phyloP scores from a whole-genome alignment of 345 rosid species.

The Crucihimalaya himalaica region DNA sequence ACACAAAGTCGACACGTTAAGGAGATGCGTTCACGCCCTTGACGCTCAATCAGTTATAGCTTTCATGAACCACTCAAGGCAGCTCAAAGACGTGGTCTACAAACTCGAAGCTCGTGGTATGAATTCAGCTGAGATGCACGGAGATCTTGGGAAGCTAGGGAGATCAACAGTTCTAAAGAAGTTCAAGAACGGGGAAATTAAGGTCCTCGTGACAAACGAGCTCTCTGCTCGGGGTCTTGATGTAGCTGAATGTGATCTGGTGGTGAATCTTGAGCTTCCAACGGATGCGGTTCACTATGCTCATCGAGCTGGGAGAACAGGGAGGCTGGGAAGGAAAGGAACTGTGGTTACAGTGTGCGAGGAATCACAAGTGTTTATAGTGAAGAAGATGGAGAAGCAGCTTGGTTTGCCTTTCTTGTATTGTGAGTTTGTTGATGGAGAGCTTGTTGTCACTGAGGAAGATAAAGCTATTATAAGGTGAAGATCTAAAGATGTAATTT shows the following conservation, averaged over 20 bases:
- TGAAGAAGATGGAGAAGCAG: constrained; percentile 87
- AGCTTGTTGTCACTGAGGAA: constrained; percentile 60
- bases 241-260: constrained; percentile 88
- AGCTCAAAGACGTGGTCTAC: constrained; percentile 87
- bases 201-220: constrained; percentile 86
- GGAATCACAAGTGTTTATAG: constrained; percentile 77
- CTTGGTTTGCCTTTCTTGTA: constrained; percentile 61
- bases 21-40: constrained; percentile 89
- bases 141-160: constrained; percentile 92
- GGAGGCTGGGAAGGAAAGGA: constrained; percentile 89
- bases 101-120: constrained; percentile 92
- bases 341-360: constrained; percentile 83
- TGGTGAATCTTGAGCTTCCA: constrained; percentile 83
- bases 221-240: constrained; percentile 95
- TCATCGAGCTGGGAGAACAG: constrained; percentile 90
- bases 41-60: constrained; percentile 82
- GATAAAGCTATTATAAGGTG: constrained; percentile 45
- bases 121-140: constrained; percentile 80
- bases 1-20: constrained; percentile 81
- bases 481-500: background rate
- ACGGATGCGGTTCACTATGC: constrained; percentile 81
- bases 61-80: constrained; percentile 88
- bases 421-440: constrained; percentile 87
- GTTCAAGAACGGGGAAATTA: constrained; percentile 83
- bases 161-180: constrained; percentile 80